These are phyloP conservation scores for Euptelea pleiosperma DNA, from an alignment of 164 flowering plant species.

Conservation along the genomic window DNA sequence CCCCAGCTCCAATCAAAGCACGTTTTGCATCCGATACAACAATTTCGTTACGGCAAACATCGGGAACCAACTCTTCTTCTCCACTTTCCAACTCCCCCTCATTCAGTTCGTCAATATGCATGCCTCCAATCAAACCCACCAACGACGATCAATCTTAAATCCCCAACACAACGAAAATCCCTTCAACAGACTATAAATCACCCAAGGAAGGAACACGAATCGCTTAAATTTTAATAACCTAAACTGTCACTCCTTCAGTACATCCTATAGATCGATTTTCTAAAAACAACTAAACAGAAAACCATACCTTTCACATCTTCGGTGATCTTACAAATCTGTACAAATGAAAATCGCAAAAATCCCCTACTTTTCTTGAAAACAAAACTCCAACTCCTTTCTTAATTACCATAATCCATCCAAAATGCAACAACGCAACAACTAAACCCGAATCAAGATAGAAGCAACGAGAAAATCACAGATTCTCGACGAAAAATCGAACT, in stretches of 20 bases:
- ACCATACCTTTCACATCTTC: background rate
- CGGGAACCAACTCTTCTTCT: constrained; percentile 18
- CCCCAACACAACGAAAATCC: background rate
- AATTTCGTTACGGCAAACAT: constrained; percentile 14
- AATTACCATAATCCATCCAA: background rate
- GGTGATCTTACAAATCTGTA: background rate
- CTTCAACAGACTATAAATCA: constrained; percentile 1
- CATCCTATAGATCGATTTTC: background rate
- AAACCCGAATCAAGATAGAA: too few species aligned
- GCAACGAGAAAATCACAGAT: background rate
- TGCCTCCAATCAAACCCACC: constrained; percentile 27
- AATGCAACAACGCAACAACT: background rate
- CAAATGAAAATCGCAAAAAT: constrained; percentile 27
- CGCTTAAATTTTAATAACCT: background rate
- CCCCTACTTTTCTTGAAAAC: constrained; percentile 1
- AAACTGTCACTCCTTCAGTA: background rate
- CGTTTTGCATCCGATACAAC: constrained; percentile 43
- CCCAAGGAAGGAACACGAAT: background rate
- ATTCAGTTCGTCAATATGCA: constrained; percentile 68
- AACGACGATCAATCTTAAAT: background rate
- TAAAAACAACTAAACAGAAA: background rate
- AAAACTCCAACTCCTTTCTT: background rate
- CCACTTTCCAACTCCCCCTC: constrained; percentile 28
- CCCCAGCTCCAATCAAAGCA: constrained; percentile 72
- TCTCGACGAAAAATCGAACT: background rate